A percentile compares a stretch with the other conserved stretches of the same genome.
phyloP scores from a whole-genome alignment of 2,329 filamentous ascomycete genomes.

The Diaporthe ilicicola region DNA sequence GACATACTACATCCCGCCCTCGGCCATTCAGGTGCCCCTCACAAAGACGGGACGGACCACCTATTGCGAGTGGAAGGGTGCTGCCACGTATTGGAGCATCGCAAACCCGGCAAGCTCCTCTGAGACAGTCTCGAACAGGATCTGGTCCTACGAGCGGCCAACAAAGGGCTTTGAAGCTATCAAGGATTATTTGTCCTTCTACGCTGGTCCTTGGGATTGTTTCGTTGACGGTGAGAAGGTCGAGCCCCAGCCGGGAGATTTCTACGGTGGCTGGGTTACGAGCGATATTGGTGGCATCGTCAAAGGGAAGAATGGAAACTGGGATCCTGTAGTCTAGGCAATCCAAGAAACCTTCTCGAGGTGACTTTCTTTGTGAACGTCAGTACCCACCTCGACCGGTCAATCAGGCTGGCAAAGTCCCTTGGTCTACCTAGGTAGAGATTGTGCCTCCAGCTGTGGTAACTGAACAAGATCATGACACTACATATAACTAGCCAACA shows the following conservation, averaged over 20 bases:
- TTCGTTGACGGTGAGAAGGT: slow-evolving; percentile 69
- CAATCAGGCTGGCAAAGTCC: too few relatives aligned
- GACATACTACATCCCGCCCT: slow-evolving; percentile 68
- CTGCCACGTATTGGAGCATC: slow-evolving; percentile 65
- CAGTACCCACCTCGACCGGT: too few relatives aligned
- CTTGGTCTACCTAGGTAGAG: too few relatives aligned
- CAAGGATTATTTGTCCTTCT: slow-evolving; percentile 66
- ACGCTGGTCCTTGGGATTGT: slow-evolving; percentile 69
- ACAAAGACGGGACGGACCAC: slow-evolving; percentile 53
- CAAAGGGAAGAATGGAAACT: slow-evolving; percentile 52
- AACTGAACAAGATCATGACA: too few relatives aligned
- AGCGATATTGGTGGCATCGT: slow-evolving; percentile 64
- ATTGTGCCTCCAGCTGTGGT: too few relatives aligned
- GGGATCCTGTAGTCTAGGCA: slow-evolving; percentile 45
- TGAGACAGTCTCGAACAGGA: slow-evolving; percentile 55
- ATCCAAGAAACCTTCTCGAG: accelerated
- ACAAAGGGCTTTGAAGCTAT: slow-evolving; percentile 60
- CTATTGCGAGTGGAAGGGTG: slow-evolving; percentile 70
- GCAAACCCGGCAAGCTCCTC: slow-evolving; percentile 46
- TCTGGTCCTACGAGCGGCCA: slow-evolving; percentile 68
- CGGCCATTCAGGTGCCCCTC: slow-evolving; percentile 56
- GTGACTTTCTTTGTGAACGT: too few relatives aligned
- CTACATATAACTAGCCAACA: too few relatives aligned
- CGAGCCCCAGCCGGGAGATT: slow-evolving; percentile 66
- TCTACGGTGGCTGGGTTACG: slow-evolving; percentile 72